phyloP scores from a whole-genome alignment of 2,329 filamentous ascomycete species.

The Juglanconis oblonga region DNA sequence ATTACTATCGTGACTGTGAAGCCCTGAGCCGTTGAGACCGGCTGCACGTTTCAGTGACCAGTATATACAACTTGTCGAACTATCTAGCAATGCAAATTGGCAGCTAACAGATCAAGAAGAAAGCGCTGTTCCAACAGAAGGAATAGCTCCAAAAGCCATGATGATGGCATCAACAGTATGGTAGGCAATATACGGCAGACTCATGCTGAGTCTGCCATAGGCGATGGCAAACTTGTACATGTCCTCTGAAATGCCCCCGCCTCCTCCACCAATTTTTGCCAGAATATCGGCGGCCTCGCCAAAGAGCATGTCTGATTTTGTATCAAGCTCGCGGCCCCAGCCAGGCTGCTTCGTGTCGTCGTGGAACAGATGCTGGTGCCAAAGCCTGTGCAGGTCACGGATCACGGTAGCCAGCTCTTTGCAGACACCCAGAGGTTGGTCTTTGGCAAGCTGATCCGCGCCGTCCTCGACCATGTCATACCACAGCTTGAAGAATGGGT shows the following conservation, averaged over 20 bases:
- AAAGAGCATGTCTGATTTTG: constrained; percentile 1
- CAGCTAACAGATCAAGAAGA: too few relatives aligned
- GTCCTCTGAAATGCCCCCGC: background rate
- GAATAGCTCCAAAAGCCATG: constrained; percentile 3
- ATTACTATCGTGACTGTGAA: too few relatives aligned
- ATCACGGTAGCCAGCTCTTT: constrained; percentile 1
- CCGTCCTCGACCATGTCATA: constrained; percentile 12
- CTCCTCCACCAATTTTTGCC: too few relatives aligned
- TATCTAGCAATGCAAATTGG: too few relatives aligned
- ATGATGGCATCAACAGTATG: constrained; percentile 10
- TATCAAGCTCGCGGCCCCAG: background rate
- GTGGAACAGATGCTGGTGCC: constrained; percentile 5
- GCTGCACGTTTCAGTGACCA: too few relatives aligned
- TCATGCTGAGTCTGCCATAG: constrained; percentile 6
- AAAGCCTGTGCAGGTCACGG: constrained; percentile 1
- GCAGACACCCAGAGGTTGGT: constrained; percentile 1
- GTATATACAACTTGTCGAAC: too few relatives aligned
- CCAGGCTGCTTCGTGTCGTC: constrained; percentile 3
- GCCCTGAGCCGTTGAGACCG: too few relatives aligned
- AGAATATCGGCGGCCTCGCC: background rate
- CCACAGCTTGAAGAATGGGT: constrained; percentile 5
- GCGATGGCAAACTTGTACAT: constrained; percentile 7
- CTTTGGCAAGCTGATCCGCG: background rate
- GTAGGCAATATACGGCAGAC: constrained; percentile 7
- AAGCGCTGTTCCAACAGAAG: too few relatives aligned